Evolutionary conservation across 495 filamentous ascomycete species (phyloP).

Genomic region (Apiosordaria backusii): DNA sequence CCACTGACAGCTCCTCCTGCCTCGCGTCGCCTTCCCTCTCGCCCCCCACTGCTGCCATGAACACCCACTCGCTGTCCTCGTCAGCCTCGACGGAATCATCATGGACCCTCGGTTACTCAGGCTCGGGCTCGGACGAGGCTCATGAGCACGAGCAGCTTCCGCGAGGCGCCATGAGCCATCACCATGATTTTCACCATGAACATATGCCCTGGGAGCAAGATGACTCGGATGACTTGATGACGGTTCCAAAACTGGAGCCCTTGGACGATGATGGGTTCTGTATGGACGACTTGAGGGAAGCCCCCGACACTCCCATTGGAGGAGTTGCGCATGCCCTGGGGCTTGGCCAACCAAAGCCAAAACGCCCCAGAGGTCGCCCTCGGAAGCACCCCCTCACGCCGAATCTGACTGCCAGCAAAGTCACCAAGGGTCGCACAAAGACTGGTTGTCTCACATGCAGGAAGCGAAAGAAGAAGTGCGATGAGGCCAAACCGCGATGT

Average conservation of each 20-base stretch:
- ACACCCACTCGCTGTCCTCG: constrained; percentile 34
- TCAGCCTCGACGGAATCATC: constrained; percentile 30
- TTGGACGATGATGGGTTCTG: constrained; percentile 46
- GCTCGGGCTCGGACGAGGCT: constrained; percentile 15
- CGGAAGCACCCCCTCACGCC: constrained; percentile 73
- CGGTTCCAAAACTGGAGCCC: constrained; percentile 46
- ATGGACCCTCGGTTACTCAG: constrained; percentile 34
- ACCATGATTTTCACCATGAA: constrained; percentile 19
- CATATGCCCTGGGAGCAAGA: constrained; percentile 39
- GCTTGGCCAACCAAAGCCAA: constrained; percentile 37
- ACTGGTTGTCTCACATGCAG: constrained; percentile 92
- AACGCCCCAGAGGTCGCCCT: constrained; percentile 71
- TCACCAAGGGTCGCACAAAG: constrained; percentile 86
- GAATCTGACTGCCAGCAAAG: constrained; percentile 51
- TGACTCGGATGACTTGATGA: constrained; percentile 31
- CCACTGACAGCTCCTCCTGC: constrained; percentile 21
- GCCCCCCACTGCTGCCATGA: constrained; percentile 31
- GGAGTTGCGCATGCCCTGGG: constrained; percentile 13
- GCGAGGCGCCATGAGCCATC: not conserved
- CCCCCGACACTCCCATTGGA: constrained; percentile 33
- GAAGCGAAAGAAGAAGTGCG: constrained; percentile 94
- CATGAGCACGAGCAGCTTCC: not conserved
- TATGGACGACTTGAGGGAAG: constrained; percentile 45
- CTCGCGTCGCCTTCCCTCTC: constrained; percentile 31
- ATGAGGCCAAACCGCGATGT: constrained; percentile 88